Evolutionary conservation across 306 rosid genomes (phyloP).

Genomic region (Trichosanthes cucumerina): DNA sequence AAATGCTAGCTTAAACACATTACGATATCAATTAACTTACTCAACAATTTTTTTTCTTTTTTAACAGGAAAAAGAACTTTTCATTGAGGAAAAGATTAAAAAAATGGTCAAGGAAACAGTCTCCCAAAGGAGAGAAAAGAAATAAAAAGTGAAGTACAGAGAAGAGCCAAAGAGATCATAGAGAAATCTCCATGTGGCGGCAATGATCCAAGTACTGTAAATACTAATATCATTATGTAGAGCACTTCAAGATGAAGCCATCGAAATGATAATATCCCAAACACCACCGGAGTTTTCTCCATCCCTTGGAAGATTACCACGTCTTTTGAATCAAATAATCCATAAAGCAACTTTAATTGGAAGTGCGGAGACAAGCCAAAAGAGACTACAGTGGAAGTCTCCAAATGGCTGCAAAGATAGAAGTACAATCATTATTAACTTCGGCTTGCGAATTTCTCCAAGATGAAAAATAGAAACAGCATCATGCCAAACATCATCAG

Average conservation of each 20-base stretch:
- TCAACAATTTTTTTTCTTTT: neutral
- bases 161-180: neutral
- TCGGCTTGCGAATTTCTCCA: neutral
- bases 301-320: neutral
- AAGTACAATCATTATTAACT: neutral
- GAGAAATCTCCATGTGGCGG: neutral
- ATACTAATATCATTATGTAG: neutral
- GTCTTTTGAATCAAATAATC: neutral
- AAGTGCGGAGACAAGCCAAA: neutral
- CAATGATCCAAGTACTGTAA: neutral
- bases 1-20: neutral
- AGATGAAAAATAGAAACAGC: neutral
- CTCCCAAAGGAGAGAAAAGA: neutral
- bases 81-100: neutral
- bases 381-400: neutral
- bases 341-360: neutral
- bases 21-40: neutral
- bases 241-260: neutral
- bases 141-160: neutral
- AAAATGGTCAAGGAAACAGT: neutral
- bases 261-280: neutral
- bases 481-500: neutral
- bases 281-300: neutral
- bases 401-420: neutral
- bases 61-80: neutral